These are phyloP conservation scores for Fusarium temperatum DNA, from an alignment of 2,329 filamentous ascomycete species.

Conservation along the genomic window DNA sequence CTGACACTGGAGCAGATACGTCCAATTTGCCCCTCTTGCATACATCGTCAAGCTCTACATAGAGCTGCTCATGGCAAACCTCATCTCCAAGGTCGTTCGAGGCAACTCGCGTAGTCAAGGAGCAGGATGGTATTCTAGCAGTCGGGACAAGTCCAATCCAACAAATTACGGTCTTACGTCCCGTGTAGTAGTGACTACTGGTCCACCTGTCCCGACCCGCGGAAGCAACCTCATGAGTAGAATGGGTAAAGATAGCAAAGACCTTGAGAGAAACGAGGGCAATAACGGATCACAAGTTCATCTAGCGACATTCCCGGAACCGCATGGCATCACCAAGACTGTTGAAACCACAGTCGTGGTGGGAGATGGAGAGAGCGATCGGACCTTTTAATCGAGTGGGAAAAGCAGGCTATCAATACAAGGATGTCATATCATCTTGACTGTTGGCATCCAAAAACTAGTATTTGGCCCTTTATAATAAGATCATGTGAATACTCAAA, in stretches of 20 bases:
- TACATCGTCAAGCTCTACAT: slow-evolving; percentile 64
- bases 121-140: slow-evolving; percentile 13
- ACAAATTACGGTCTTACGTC: slow-evolving; percentile 16
- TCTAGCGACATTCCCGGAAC: slow-evolving; percentile 4
- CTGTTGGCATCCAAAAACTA: neutral
- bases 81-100: slow-evolving; percentile 54
- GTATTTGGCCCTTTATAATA: too few relatives aligned
- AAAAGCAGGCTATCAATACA: too few relatives aligned
- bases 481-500: neutral
- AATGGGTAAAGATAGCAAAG: slow-evolving; percentile 17
- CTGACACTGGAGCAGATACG: slow-evolving; percentile 41
- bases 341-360: slow-evolving; percentile 26
- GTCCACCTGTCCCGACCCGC: neutral
- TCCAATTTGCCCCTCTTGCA: slow-evolving; percentile 61
- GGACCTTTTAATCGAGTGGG: neutral
- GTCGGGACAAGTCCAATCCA: slow-evolving; percentile 12
- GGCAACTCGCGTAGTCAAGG: neutral
- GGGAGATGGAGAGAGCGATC: slow-evolving; percentile 11
- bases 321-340: slow-evolving; percentile 26
- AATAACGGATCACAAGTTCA: slow-evolving; percentile 19
- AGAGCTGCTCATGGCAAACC: slow-evolving; percentile 61
- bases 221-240: slow-evolving; percentile 1
- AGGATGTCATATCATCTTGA: neutral
- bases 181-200: slow-evolving; percentile 11
- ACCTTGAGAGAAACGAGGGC: neutral